Evolutionary conservation across 2,329 filamentous ascomycete species (phyloP), one percentile per base, ranked within the genome.

Genomic region (Cladophialophora bantiana): DNA sequence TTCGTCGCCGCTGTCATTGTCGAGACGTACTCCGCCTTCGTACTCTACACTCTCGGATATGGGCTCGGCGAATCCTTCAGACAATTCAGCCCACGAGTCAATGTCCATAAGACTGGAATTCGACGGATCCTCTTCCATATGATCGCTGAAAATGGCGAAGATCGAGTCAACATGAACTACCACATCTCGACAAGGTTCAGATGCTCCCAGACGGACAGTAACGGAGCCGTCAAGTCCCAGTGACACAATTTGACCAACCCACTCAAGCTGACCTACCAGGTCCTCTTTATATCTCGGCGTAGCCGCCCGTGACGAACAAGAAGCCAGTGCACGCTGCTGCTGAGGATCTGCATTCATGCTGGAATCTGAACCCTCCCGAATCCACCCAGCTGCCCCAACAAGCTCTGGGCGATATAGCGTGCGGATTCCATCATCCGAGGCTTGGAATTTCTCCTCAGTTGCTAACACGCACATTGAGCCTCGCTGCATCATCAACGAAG

Each of bases 191-290:
- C 83, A 81, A n/a, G 80, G 76, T 15, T 80, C 75, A 4, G 82
- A 76, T 10, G 81, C 83, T 50, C 84, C 83, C 18, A 88, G 76
- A n/a, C 86, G 81, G 34, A 89, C 79, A 0, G 81, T 83, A 9
- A 86, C 74, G 6, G 77, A 78, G 1, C 86, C 86, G 72, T 88
- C 83, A 3, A 84, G 73, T 12, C 81, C 80, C 2, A 86, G 77
- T 56, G 85, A 83, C 20, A 87, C 78, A 2, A 89, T 81, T 72
- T 87, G 84, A 18, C 86, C 86, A 62, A 88, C 78, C 83, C 86
- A 88, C 42, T 83, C 79, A 6, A 77, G 15, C 10, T 57, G 59
- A 26, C 4, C 15, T 15, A 34, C 7, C n/a, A 48, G 15, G 18
- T 45, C 10, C n/a, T 26, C 26, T 42, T 35, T 35, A 15, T 9